Evolutionary conservation across 2,329 filamentous ascomycete species (phyloP), one percentile per base, ranked within the genome.

Genomic region (Coniochaeta prunicola): DNA sequence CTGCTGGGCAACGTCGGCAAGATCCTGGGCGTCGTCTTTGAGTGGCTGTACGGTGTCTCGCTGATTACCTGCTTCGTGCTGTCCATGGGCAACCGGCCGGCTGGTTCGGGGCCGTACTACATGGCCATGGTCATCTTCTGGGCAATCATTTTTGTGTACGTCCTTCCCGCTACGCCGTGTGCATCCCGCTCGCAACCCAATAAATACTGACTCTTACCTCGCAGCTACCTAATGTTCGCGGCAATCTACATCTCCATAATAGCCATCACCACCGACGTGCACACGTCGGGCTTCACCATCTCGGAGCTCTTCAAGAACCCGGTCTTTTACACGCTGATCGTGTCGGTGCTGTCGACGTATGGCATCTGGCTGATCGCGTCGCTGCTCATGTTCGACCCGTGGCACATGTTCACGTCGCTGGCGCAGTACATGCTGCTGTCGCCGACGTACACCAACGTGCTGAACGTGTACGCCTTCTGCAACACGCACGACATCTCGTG

Each of bases 111-210:
- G 65, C 91, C 86, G 70, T 89, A 96, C 64, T 99, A 99, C 76
- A 89, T 94, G 80, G 90, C 90, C 56, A 97, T 97, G 90, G 91
- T 97, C n/a, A 88, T 92, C 73, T 99, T 99, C 80, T 99, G 94
- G 96, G 91, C 87, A 48, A 80, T 90, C 61, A 93, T 99, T 70
- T 99, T 99, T 90, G 79, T 91, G 81, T 91, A 82, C 76, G 86
- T 80, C 59, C 40, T 5, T 4, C 15, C 7, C 12, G 28, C 10
- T 10, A n/a, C n/a, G n/a, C n/a, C n/a, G n/a, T n/a, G n/a, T n/a
- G n/a, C n/a, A 50, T 56, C 19, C 56, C 61, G 57, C 62, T 70
- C 73, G 19, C 28, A 31, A n/a, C n/a, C 5, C 30, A 64, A 73
- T 59, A 36, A 45, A 4, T 3, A 9, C 13, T 53, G n/a, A 50